Evolutionary conservation across 805 yeast genomes (phyloP), one percentile per base, ranked within the genome.

Genomic region (Hanseniaspora occidentalis): DNA sequence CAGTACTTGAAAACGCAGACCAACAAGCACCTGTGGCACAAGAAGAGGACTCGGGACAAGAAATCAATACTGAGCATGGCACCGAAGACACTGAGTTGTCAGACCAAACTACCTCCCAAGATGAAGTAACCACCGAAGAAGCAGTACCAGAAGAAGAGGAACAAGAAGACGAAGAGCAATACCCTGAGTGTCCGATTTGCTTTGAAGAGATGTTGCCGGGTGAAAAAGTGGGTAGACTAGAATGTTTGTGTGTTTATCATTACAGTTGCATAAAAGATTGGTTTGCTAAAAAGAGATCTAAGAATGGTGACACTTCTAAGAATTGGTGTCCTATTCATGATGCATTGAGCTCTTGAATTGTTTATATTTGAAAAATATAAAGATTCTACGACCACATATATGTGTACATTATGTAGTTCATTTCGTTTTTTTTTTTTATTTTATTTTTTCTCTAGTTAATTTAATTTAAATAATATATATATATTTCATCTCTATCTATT

Each of bases 241-340:
- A 89, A 58, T 92, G 99, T 57, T 67, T 92, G 11, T 92, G 99
- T 56, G 84, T 88, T 26, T 92, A 85, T 58, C 99, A 92, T 53
- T 86, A 86, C 56, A 66, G 72, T 47, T 92, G 98, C 60, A 92
- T 92, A 47, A 77, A 81, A 56, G 78, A 76, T 42, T 92, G 99
- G 99, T 84, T 89, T 51, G 71, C 77, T 43, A 73, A 78, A 59
- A 86, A 83, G 56, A 34, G 27, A 19, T 26, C 20, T 5, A 25
- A 35, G 14, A 38, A 27, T 18, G 36, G 48, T 26, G 46, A 45
- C 26, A 46, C 50, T 57, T 64, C 51, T 54, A 69, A 59, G 60
- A 68, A 57, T 62, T 76, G 57, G 66, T 70, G 58, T 61, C 78
- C 62, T 51, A 62, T 56, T 58, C 78, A 59, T 65, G 75, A 61